Evolutionary conservation across 768 basidiomycete species (phyloP), one percentile per base, ranked within the genome.

Genomic region (Mycena sanguinolenta): DNA sequence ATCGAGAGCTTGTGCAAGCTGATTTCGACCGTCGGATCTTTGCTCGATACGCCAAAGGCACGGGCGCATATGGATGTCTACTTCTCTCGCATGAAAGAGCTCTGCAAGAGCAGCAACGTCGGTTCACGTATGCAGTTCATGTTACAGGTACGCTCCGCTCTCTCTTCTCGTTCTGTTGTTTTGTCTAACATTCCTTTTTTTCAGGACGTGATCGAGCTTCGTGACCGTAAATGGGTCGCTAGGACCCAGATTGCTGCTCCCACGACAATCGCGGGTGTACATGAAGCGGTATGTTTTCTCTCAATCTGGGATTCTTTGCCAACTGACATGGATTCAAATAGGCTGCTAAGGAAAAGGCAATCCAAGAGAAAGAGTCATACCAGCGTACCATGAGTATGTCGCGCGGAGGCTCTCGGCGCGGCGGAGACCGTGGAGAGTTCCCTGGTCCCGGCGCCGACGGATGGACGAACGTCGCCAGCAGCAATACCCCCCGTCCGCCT

Each of bases 1-100:
- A 94, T 99, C 72, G 97, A 99, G 86, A 95, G 92, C 55, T 87
- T 98, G 65, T 98, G 96, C 88, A 96, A 95, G 79, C 88, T 99
- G 63, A 80, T 99, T 61, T 88, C 92, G 25, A 98, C 97, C 8
- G 95, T 98, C 61, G 97, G 97, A 63, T 85, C 86, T 64, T 84
- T 88, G 21, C 89, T 98, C 62, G 98, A 99, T 76, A 92, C 90
- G 9, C 82, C 80, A 28, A 96, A 95, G 84, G 92, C 95, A 34
- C 89, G 88, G 57, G 91, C 90, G 19, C 93, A 95, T 76, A 93
- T 99, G 90, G 92, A 94, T 75, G 92, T 97, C 36, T 98, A 98
- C 86, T 98, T 98, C 85, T 85, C 88, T 42, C 89, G 97, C 64
- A 96, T 99, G 91, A 89, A 90, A 77, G 90, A 94, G 79, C 84